Percentiles rank a stretch among this genome's conserved stretches.
Evolutionary conservation across 2,329 filamentous ascomycete species (phyloP).

Genomic region (Madurella mycetomatis): DNA sequence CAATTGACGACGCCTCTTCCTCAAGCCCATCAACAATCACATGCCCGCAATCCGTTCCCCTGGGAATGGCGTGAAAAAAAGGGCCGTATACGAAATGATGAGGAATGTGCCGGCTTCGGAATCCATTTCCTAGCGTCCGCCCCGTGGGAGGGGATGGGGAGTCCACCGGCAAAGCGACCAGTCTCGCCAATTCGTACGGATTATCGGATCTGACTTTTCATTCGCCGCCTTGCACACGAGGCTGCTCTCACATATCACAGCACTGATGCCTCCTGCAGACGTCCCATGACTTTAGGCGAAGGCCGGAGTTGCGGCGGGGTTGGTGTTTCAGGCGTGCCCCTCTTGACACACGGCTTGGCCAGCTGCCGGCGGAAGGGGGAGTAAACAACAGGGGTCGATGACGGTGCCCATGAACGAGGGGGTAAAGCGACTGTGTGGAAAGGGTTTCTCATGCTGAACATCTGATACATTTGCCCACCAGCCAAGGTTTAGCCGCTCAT

Average conservation of each 20-base stretch:
- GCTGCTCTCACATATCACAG: background rate
- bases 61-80: conserved; percentile 2
- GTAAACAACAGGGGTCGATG: conserved; percentile 12
- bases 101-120: background rate
- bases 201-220: background rate
- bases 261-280: background rate
- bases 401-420: no score
- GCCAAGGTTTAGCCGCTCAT: no score
- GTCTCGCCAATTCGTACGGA: conserved; percentile 3
- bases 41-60: background rate
- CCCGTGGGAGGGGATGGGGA: no score
- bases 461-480: no score
- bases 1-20: no score
- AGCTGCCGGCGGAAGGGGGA: conserved; percentile 12
- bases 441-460: background rate
- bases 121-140: conserved; percentile 5
- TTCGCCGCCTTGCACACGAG: background rate
- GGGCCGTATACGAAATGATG: background rate
- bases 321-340: conserved; percentile 12
- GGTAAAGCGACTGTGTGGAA: background rate
- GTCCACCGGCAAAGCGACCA: background rate
- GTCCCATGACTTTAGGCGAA: background rate
- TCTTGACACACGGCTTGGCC: conserved; percentile 15
- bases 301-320: background rate
- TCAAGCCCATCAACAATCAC: no score